Conservation (phyloP, 108 stramenopile species). For the Nitzschia inconspicua region DNA sequence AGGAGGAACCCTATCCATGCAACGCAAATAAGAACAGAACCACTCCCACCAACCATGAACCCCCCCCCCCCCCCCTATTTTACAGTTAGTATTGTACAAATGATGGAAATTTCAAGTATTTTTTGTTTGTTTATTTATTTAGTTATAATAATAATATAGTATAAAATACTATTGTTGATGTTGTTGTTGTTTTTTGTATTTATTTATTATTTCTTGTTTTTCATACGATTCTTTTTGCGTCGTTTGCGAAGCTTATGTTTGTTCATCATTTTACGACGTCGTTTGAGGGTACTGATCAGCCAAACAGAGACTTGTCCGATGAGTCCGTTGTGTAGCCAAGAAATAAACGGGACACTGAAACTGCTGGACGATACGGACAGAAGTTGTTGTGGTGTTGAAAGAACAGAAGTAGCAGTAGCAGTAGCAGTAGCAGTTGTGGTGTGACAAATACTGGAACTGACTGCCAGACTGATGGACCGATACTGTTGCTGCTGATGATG, state of each 20-base stretch:
- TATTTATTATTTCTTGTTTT: constrained; percentile 53
- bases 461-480: no score
- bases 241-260: constrained; percentile 86
- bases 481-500: no score
- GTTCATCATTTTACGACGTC: constrained; percentile 85
- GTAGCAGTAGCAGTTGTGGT: no score
- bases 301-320: no score
- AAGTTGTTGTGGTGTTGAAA: no score
- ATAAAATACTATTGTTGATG: not conserved
- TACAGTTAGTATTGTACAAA: not conserved
- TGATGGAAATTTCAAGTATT: not conserved
- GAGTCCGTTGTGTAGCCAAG: no score
- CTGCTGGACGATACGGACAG: no score
- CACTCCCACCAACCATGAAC: not conserved
- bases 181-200: not conserved
- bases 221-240: constrained; percentile 76
- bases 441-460: no score
- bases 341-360: no score
- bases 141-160: not conserved
- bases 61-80: not conserved
- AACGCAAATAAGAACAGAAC: not conserved
- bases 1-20: no score
- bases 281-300: constrained; percentile 73
- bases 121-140: not conserved
- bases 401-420: no score